Conservation (phyloP, 2,329 filamentous ascomycete genomes). For the Fusarium newnesense region DNA sequence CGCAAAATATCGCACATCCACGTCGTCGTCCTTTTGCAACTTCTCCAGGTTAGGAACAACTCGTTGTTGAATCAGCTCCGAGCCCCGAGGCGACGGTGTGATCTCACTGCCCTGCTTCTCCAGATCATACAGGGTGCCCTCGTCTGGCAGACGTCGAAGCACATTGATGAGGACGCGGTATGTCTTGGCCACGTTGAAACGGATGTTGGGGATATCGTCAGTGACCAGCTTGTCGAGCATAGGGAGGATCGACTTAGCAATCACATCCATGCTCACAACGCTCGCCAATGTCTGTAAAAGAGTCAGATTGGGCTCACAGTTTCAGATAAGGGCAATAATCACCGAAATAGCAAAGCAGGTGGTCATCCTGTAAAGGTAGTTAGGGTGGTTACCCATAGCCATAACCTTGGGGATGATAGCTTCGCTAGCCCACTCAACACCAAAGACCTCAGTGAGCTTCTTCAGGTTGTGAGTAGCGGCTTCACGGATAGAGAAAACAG, state of each 20-base stretch:
- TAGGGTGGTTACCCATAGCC: conserved; percentile 97
- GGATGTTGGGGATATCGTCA: conserved; percentile 98
- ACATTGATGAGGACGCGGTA: conserved; percentile 90
- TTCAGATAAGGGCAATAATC: conserved; percentile 55
- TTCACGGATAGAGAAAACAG: conserved; percentile 98
- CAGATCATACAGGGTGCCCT: conserved; percentile 85
- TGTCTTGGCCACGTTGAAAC: conserved; percentile 99
- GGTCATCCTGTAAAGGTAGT: conserved; percentile 99
- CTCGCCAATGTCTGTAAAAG: conserved; percentile 82
- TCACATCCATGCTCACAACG: conserved; percentile 92
- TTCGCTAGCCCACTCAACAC: conserved; percentile 95
- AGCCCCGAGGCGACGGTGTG: conserved; percentile 75
- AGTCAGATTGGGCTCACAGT: conserved; percentile 34
- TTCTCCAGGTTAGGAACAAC: conserved; percentile 93
- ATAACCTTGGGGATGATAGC: conserved; percentile 99
- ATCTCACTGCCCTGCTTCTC: conserved; percentile 78
- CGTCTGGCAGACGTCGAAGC: conserved; percentile 88
- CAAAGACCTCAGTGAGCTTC: conserved; percentile 98
- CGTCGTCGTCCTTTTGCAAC: conserved; percentile 95
- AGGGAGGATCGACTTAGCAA: conserved; percentile 90
- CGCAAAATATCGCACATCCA: conserved; percentile 97
- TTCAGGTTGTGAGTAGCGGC: conserved; percentile 97
- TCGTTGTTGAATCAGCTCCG: conserved; percentile 84
- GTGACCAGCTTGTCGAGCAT: conserved; percentile 94
- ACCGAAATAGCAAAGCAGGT: conserved; percentile 99